These are phyloP conservation scores for Colletotrichum tofieldiae DNA, from an alignment of 2,329 filamentous ascomycete species.

Conservation along the genomic window DNA sequence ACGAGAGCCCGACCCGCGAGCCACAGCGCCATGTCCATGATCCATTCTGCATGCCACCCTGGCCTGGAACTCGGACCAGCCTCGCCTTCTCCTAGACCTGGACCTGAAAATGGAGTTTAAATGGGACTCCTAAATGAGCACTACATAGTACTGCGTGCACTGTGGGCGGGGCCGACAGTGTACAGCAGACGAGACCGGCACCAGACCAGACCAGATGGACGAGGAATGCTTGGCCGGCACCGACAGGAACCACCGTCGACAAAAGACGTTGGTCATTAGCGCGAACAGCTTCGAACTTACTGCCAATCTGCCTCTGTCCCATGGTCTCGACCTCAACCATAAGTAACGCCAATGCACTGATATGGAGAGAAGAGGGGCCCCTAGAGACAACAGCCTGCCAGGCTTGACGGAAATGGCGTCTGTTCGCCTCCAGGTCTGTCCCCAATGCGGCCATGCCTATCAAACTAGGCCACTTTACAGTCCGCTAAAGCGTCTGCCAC, in stretches of 20 bases:
- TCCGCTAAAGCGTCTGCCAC: constrained; percentile 27
- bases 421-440: constrained; percentile 32
- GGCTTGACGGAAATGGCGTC: constrained; percentile 33
- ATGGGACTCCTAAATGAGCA: constrained; percentile 6
- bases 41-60: constrained; percentile 22
- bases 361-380: constrained; percentile 33
- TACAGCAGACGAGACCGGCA: constrained; percentile 29
- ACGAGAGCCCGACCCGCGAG: constrained; percentile 18
- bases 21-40: constrained; percentile 25
- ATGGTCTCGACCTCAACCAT: constrained; percentile 21
- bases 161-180: background rate
- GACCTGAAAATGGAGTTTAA: background rate
- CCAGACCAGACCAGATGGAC: constrained; percentile 18
- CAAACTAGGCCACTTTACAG: constrained; percentile 9
- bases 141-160: constrained; percentile 1
- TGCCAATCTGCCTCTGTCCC: constrained; percentile 22
- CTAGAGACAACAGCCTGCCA: constrained; percentile 29
- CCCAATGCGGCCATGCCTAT: constrained; percentile 28
- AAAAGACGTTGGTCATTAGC: constrained; percentile 23
- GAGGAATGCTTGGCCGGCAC: constrained; percentile 25
- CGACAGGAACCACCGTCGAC: constrained; percentile 20
- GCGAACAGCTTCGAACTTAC: constrained; percentile 13
- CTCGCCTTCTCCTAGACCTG: constrained; percentile 1
- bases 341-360: constrained; percentile 17
- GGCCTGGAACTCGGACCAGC: constrained; percentile 15